Evolutionary conservation across 768 basidiomycete species (phyloP), one percentile per base, ranked within the genome.

Genomic region (Leccinum incarnatum): DNA sequence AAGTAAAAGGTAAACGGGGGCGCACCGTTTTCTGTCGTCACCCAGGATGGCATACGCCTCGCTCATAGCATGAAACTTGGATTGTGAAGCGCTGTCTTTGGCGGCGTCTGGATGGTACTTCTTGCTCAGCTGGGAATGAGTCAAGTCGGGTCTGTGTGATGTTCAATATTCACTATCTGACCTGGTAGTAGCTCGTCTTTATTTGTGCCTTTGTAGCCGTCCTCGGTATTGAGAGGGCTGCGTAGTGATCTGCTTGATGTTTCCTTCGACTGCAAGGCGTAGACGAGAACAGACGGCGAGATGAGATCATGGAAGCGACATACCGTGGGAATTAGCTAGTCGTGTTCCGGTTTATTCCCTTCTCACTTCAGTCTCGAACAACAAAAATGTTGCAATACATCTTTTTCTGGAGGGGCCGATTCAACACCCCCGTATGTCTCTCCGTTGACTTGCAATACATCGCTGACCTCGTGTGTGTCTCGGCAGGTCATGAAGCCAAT

Each of bases 401-500:
- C 4, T 62, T 67, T 34, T 68, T 68, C 62, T 68, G 67, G 67
- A 68, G 61, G 45, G 66, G 67, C 5, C 65, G 67, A 14, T 69
- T 70, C 59, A 67, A 68, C 59, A 69, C 68, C 0, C 68, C 69
- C 27, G 68, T 69, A 64, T 25, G 69, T 70, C 29, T 15, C 37
- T 25, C 10, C 1, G n/a, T 29, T n/a, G 21, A 25, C 8, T 19
- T 42, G 4, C n/a, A n/a, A 10, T 8, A 21, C 14, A 11, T 5
- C 10, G 17, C 9, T 52, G 9, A 36, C 53, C 9, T 34, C 17
- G n/a, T 17, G 14, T 17, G 12, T 46, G 7, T 45, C 14, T 9
- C 8, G 47, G 55, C 67, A 93, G 91, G 75, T 93, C 66, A 62
- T 80, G 59, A 84, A 79, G 77, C 89, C 91, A 36, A 69, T 92